These are phyloP conservation scores for Microbotryomycetes sp. DNA, from an alignment of 1,284 basidiomycete genomes.

Conservation along the genomic window DNA sequence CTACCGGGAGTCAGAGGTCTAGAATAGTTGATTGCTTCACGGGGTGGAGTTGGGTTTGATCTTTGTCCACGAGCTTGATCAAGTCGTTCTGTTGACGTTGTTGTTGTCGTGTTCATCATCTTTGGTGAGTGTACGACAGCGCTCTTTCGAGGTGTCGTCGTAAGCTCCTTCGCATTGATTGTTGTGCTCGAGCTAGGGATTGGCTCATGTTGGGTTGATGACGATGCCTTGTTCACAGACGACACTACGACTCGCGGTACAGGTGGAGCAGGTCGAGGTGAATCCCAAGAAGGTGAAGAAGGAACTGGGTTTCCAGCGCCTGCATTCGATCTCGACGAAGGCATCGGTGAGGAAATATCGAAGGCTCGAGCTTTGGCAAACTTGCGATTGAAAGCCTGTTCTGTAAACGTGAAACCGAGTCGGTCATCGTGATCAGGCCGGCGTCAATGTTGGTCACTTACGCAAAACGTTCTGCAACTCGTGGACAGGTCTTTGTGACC, in stretches of 20 bases:
- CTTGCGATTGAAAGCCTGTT: neutral
- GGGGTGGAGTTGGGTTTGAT: neutral
- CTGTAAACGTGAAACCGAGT: neutral
- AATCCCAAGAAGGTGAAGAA: neutral
- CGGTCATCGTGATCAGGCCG: neutral
- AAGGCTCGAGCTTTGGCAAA: neutral
- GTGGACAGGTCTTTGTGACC: neutral
- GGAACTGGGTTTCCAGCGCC: no score
- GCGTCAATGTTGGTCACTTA: neutral
- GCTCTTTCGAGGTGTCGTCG: neutral
- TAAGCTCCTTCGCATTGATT: no score
- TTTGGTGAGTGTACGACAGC: no score
- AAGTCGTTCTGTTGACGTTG: neutral
- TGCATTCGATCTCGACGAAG: neutral
- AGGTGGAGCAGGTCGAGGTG: neutral
- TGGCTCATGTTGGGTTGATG: no score
- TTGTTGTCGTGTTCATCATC: neutral
- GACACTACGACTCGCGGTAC: no score
- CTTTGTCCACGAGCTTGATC: neutral
- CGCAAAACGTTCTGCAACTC: neutral
- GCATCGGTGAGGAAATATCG: neutral
- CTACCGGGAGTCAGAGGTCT: neutral
- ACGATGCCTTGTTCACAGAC: no score
- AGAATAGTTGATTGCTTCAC: neutral
- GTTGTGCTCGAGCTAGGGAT: no score